phyloP scores from a whole-genome alignment of 228 moss, liverwort and hornwort species.

The Sphagnum fallax region DNA sequence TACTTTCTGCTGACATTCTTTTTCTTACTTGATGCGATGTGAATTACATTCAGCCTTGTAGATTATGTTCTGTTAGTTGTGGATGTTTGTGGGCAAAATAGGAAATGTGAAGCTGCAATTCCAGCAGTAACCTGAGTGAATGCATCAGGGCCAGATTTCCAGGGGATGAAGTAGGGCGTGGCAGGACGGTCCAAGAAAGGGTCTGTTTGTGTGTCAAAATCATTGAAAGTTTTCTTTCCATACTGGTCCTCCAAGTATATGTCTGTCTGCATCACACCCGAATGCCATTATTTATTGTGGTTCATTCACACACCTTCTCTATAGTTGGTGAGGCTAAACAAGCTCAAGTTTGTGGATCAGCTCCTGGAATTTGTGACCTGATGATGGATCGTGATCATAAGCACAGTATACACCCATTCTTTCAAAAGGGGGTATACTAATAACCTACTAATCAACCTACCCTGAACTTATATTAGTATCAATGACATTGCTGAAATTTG shows the following conservation, averaged over 20 bases:
- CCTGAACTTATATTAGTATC: too few relatives aligned
- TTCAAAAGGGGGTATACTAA: too few relatives aligned
- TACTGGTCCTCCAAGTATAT: conserved; percentile 84
- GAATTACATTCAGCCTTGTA: too few relatives aligned
- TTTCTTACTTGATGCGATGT: too few relatives aligned
- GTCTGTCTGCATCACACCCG: conserved; percentile 65
- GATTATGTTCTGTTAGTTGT: too few relatives aligned
- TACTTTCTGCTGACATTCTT: too few relatives aligned
- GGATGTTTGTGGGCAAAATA: too few relatives aligned
- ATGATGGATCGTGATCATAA: too few relatives aligned
- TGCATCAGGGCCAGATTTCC: conserved; percentile 92
- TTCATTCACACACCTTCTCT: background rate
- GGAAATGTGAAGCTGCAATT: background rate
- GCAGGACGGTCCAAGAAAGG: conserved; percentile 78
- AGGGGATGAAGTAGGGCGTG: conserved; percentile 91
- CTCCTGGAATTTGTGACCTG: background rate
- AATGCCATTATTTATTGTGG: background rate
- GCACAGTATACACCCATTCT: too few relatives aligned
- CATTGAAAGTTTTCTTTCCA: conserved; percentile 52
- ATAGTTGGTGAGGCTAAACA: background rate
- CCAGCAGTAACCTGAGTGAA: conserved; percentile 60
- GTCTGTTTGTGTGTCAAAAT: conserved; percentile 90
- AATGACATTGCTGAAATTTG: too few relatives aligned
- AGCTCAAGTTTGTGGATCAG: background rate
- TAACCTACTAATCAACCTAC: too few relatives aligned